phyloP scores from a whole-genome alignment of 179 eudicot species.

The Sideroxylon spinosum region DNA sequence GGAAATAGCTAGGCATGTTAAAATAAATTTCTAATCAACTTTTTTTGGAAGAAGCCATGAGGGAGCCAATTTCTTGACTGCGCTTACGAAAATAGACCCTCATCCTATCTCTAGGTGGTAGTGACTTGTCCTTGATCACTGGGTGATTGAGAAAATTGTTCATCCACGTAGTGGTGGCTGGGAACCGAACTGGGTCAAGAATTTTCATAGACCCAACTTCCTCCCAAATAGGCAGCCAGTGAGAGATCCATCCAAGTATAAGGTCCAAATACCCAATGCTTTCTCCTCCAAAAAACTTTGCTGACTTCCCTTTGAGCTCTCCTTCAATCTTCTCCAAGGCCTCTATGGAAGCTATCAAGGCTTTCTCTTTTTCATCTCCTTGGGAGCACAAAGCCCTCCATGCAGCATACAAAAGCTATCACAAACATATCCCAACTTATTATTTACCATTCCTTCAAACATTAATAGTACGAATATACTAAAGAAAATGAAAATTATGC shows the following conservation, averaged over 20 bases:
- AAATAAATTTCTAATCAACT: no score
- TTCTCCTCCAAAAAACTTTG: slow-evolving; percentile 26
- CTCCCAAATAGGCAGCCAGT: slow-evolving; percentile 22
- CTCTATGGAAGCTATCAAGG: slow-evolving; percentile 11
- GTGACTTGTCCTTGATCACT: neutral
- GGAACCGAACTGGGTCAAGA: slow-evolving; percentile 1
- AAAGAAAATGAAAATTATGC: no score
- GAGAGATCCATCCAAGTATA: slow-evolving; percentile 21
- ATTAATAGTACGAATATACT: no score
- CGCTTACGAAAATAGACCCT: no score
- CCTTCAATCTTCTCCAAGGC: slow-evolving; percentile 19
- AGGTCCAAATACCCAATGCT: slow-evolving; percentile 24
- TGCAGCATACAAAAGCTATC: neutral
- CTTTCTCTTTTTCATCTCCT: slow-evolving; percentile 24
- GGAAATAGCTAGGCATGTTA: no score
- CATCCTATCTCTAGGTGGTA: slow-evolving; percentile 12
- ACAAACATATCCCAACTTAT: neutral
- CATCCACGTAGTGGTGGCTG: slow-evolving; percentile 17
- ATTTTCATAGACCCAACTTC: slow-evolving; percentile 19
- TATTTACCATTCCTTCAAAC: no score
- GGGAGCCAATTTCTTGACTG: no score
- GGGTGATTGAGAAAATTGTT: slow-evolving; percentile 17
- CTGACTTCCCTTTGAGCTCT: slow-evolving; percentile 12
- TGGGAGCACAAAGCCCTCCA: slow-evolving; percentile 10
- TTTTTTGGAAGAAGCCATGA: no score